Evolutionary conservation across 805 yeast species (phyloP).

Genomic region (Wickerhamomyces strasburgensis): DNA sequence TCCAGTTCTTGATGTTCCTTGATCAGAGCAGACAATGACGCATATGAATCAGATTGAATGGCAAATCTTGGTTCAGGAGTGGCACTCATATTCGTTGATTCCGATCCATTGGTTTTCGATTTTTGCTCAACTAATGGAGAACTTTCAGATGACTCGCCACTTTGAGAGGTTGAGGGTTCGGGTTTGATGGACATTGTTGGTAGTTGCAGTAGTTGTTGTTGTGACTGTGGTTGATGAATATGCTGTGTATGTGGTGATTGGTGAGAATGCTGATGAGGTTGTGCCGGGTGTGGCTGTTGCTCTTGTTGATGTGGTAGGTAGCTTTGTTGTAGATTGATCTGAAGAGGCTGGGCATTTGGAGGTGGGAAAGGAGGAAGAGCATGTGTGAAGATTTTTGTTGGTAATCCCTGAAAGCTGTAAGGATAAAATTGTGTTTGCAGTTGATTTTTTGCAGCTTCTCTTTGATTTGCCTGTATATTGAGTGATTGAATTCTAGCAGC

Average conservation of each 20-base stretch:
- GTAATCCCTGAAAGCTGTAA: conserved; percentile 20
- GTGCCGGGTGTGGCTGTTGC: conserved; percentile 1
- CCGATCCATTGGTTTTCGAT: background rate
- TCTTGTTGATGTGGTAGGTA: conserved; percentile 6
- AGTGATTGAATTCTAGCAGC: conserved; percentile 32
- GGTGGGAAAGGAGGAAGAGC: conserved; percentile 10
- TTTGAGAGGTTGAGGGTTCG: background rate
- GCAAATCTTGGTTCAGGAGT: conserved; percentile 12
- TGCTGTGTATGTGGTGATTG: conserved; percentile 2
- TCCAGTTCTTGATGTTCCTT: conserved; percentile 16
- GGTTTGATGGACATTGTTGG: background rate
- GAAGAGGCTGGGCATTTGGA: conserved; percentile 13
- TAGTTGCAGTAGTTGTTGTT: background rate
- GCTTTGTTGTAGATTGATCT: conserved; percentile 16
- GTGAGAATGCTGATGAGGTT: conserved; percentile 1
- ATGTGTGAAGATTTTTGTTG: conserved; percentile 18
- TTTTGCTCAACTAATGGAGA: background rate
- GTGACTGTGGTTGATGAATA: conserved; percentile 1
- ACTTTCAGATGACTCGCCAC: background rate
- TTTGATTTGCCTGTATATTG: conserved; percentile 17
- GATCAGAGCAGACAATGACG: conserved; percentile 12
- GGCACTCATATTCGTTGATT: background rate
- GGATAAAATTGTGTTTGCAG: conserved; percentile 12
- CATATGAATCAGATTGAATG: conserved; percentile 15
- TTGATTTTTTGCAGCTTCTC: conserved; percentile 13